Conservation (phyloP, 352 stramenopile species). For the Phytophthora brassicae region DNA sequence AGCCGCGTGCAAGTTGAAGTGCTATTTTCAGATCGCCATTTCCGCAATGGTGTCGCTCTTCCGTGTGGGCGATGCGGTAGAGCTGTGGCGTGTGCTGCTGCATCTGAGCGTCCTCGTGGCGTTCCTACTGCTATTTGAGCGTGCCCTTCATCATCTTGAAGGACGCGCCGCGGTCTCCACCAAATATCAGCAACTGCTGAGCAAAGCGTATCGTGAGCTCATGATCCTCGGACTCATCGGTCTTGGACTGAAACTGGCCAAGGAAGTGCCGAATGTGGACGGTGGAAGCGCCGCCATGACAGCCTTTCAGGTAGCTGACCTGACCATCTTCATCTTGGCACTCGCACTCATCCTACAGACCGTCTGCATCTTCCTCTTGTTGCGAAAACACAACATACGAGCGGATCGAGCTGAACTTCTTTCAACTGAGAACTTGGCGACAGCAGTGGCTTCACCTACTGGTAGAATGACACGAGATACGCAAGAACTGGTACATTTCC, state of each 20-base stretch:
- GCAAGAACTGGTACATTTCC: conserved; percentile 31
- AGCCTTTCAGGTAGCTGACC: conserved; percentile 51
- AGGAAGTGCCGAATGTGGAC: conserved; percentile 33
- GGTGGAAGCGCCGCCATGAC: conserved; percentile 28
- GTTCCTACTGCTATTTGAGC: conserved; percentile 47
- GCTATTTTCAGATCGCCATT: not conserved
- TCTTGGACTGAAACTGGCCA: conserved; percentile 45
- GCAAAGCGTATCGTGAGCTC: conserved; percentile 56
- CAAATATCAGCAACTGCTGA: conserved; percentile 65
- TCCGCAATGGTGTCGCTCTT: conserved; percentile 48
- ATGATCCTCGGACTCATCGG: conserved; percentile 61
- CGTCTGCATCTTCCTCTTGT: conserved; percentile 42
- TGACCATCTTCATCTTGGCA: conserved; percentile 56
- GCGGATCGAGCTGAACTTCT: conserved; percentile 45
- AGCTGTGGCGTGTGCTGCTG: conserved; percentile 47
- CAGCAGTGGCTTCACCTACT: conserved; percentile 8
- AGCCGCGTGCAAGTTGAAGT: not conserved
- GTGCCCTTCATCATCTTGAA: conserved; percentile 38
- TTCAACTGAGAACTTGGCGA: conserved; percentile 29
- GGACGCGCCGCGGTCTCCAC: conserved; percentile 36
- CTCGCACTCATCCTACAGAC: conserved; percentile 54
- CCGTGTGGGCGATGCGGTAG: conserved; percentile 48
- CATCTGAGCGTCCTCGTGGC: conserved; percentile 48
- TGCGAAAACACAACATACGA: conserved; percentile 36
- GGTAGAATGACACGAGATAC: not conserved